Conservation (phyloP, 106 monocot genomes). For the Triglochin maritima region DNA sequence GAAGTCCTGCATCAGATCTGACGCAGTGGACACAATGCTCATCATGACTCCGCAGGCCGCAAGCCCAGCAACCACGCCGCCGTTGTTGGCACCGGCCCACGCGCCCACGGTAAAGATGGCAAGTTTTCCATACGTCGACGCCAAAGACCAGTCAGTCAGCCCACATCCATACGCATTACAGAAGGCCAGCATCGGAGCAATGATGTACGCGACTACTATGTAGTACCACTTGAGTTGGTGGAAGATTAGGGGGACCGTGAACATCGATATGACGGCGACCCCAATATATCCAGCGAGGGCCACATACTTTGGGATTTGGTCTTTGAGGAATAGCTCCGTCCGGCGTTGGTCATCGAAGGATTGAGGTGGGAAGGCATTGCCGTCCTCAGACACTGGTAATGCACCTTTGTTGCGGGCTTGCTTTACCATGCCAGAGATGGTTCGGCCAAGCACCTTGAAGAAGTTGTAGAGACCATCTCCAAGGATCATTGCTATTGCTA, state of each 20-base stretch:
- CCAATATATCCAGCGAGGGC: conserved; percentile 35
- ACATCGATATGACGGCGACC: conserved; percentile 38
- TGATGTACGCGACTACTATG: conserved; percentile 43
- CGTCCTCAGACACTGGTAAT: conserved; percentile 24
- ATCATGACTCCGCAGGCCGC: conserved; percentile 82
- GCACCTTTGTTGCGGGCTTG: conserved; percentile 17
- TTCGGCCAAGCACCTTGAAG: conserved; percentile 40
- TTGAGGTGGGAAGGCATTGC: no score
- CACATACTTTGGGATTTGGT: conserved; percentile 45
- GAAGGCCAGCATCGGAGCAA: conserved; percentile 73
- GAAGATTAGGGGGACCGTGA: conserved; percentile 66
- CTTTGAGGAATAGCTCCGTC: conserved; percentile 53
- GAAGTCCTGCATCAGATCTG: conserved; percentile 84
- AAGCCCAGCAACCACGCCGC: conserved; percentile 64
- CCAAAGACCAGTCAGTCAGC: conserved; percentile 78
- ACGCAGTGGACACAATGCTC: conserved; percentile 66
- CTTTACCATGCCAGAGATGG: conserved; percentile 22
- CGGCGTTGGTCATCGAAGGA: conserved; percentile 48
- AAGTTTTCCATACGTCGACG: conserved; percentile 70
- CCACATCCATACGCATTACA: conserved; percentile 86
- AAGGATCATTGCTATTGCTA: conserved; percentile 68
- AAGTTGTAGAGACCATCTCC: conserved; percentile 96
- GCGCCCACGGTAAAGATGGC: conserved; percentile 75
- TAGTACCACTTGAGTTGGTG: conserved; percentile 71
- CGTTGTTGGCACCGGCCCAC: conserved; percentile 50